Evolutionary conservation across 2,329 filamentous ascomycete genomes (phyloP).

Genomic region (Epichloe festucae): DNA sequence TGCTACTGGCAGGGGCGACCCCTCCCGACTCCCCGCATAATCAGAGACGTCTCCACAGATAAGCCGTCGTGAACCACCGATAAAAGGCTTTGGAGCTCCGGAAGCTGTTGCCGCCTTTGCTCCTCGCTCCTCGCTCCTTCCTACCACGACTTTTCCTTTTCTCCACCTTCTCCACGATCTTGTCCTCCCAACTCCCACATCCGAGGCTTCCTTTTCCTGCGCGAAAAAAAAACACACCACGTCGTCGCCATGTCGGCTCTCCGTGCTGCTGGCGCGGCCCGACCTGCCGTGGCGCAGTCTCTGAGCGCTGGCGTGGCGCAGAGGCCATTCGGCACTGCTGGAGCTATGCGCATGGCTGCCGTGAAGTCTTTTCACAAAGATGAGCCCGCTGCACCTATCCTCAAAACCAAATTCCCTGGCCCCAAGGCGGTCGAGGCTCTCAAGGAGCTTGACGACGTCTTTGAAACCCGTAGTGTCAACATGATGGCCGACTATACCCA

Average conservation of each 20-base stretch:
- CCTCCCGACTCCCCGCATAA: neutral
- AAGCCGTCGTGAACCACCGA: constrained; percentile 2
- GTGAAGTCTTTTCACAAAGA: constrained; percentile 29
- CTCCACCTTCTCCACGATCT: neutral
- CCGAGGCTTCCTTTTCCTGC: neutral
- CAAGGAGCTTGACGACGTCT: constrained; percentile 61
- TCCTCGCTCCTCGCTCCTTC: neutral
- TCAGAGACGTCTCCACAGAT: neutral
- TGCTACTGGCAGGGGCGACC: neutral
- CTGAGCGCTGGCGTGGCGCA: constrained; percentile 2
- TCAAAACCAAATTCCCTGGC: constrained; percentile 58
- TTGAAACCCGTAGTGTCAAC: constrained; percentile 77
- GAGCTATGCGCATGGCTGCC: constrained; percentile 15
- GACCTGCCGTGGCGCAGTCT: constrained; percentile 1
- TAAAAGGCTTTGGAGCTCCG: constrained; percentile 1
- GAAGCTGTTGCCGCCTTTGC: neutral
- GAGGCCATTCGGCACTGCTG: constrained; percentile 7
- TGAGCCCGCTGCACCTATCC: constrained; percentile 38
- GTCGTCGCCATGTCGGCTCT: constrained; percentile 7
- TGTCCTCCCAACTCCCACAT: neutral
- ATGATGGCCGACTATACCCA: constrained; percentile 66
- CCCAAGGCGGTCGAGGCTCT: constrained; percentile 59
- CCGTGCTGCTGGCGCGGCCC: constrained; percentile 6
- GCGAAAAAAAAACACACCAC: neutral
- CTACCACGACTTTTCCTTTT: neutral